Percentiles rank a stretch among this genome's conserved stretches.
These are phyloP conservation scores for Coemansia sp. DNA, from an alignment of 192 early-diverging fungal genomes.

Conservation along the genomic window DNA sequence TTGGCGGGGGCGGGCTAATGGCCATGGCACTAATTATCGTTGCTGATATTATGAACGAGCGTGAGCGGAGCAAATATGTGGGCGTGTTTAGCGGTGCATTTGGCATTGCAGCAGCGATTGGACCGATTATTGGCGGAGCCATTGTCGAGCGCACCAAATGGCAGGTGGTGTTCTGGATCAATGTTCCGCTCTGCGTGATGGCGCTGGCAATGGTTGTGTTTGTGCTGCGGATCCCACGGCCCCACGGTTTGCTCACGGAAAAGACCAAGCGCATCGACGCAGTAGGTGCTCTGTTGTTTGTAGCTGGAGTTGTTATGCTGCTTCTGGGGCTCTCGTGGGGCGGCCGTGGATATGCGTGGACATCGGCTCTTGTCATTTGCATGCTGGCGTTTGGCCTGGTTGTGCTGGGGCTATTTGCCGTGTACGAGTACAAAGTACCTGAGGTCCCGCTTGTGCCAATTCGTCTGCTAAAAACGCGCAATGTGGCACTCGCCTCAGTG, in stretches of 20 bases:
- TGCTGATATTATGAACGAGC: slow-evolving; percentile 68
- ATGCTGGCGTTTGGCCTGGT: slow-evolving; percentile 44
- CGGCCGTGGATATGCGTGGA: slow-evolving; percentile 57
- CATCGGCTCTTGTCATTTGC: slow-evolving; percentile 49
- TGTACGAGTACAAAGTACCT: slow-evolving; percentile 61
- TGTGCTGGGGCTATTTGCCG: slow-evolving; percentile 35
- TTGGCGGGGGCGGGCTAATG: slow-evolving; percentile 68
- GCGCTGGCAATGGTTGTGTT: slow-evolving; percentile 58
- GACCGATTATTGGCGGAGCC: slow-evolving; percentile 69
- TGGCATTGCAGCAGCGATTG: slow-evolving; percentile 60
- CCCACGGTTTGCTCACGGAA: slow-evolving; percentile 29
- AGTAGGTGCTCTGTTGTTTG: slow-evolving; percentile 45
- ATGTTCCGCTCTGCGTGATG: slow-evolving; percentile 65
- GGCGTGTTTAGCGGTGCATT: slow-evolving; percentile 61
- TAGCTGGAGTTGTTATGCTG: slow-evolving; percentile 46
- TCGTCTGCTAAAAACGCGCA: slow-evolving; percentile 30
- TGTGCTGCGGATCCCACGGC: slow-evolving; percentile 61
- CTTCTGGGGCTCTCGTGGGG: slow-evolving; percentile 59
- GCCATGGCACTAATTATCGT: slow-evolving; percentile 69
- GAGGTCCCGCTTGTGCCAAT: slow-evolving; percentile 61
- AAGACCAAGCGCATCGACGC: slow-evolving; percentile 58
- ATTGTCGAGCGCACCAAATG: slow-evolving; percentile 66
- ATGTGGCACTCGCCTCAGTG: slow-evolving; percentile 18
- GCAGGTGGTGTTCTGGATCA: slow-evolving; percentile 78
- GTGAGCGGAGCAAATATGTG: slow-evolving; percentile 73